A percentile compares a stretch with the other conserved stretches of the same genome.
Evolutionary conservation across 345 rosid species (phyloP).

Genomic region (Nasturtium officinale): DNA sequence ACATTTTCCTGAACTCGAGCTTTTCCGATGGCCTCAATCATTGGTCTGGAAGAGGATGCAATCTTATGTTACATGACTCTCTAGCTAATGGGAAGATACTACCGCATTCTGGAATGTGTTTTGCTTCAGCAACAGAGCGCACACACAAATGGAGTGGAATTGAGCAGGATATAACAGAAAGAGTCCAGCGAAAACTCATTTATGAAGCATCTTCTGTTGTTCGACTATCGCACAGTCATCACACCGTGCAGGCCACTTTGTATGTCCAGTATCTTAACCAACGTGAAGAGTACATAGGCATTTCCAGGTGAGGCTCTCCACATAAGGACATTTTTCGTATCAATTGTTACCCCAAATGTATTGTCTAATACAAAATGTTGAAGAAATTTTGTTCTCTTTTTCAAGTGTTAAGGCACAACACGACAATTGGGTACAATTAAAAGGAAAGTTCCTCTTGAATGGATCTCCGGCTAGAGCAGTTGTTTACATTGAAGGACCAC

Average conservation of each 20-base stretch:
- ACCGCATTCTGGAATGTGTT: conserved; percentile 69
- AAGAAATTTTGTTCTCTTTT: conserved; percentile 17
- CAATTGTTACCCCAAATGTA: background rate
- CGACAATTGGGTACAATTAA: conserved; percentile 72
- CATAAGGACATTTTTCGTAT: background rate
- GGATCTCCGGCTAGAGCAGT: conserved; percentile 73
- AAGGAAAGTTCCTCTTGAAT: conserved; percentile 88
- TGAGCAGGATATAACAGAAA: conserved; percentile 83
- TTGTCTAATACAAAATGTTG: conserved; percentile 7
- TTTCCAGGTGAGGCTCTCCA: conserved; percentile 61
- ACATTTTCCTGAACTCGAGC: conserved; percentile 68
- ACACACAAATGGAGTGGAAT: conserved; percentile 90
- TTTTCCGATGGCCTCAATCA: conserved; percentile 79
- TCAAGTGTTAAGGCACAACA: conserved; percentile 76
- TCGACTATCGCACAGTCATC: conserved; percentile 67
- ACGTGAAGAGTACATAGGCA: conserved; percentile 76
- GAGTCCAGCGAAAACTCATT: conserved; percentile 72
- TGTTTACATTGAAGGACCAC: conserved; percentile 91
- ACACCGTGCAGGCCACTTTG: conserved; percentile 67
- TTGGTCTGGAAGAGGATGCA: conserved; percentile 97
- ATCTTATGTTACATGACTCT: conserved; percentile 71
- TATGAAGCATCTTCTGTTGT: conserved; percentile 74
- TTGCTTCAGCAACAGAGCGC: conserved; percentile 80
- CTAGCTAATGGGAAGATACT: conserved; percentile 73
- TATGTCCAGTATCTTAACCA: conserved; percentile 71